Conservation (phyloP, 2,329 filamentous ascomycete genomes). For the Macroventuria anomochaeta region DNA sequence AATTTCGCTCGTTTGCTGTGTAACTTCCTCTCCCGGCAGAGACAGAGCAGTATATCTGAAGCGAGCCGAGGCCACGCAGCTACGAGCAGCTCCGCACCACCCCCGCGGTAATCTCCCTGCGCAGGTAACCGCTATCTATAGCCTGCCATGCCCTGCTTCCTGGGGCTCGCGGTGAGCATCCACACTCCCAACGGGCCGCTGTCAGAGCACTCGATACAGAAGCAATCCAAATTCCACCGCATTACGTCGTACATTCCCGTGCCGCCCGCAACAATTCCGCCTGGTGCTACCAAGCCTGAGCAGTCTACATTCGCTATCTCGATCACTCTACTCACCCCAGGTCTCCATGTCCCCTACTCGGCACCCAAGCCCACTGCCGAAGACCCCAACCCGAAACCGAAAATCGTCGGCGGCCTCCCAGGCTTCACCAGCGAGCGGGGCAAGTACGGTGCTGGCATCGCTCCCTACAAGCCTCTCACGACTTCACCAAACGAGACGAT, state of each 20-base stretch:
- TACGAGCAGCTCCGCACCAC: slow-evolving; percentile 16
- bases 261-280: slow-evolving; percentile 78
- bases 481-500: slow-evolving; percentile 95
- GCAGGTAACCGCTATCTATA: slow-evolving; percentile 12
- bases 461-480: slow-evolving; percentile 90
- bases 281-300: slow-evolving; percentile 75
- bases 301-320: slow-evolving; percentile 97
- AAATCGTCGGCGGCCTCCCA: slow-evolving; percentile 76
- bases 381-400: slow-evolving; percentile 81
- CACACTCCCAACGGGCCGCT: slow-evolving; percentile 82
- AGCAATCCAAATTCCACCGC: slow-evolving; percentile 85
- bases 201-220: slow-evolving; percentile 92
- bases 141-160: slow-evolving; percentile 86
- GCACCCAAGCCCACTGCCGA: slow-evolving; percentile 78
- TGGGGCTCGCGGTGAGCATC: slow-evolving; percentile 97
- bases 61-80: slow-evolving; percentile 32
- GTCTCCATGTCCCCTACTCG: slow-evolving; percentile 89
- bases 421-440: slow-evolving; percentile 60
- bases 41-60: slow-evolving; percentile 13
- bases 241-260: slow-evolving; percentile 98
- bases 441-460: slow-evolving; percentile 65
- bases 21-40: slow-evolving; percentile 16
- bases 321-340: slow-evolving; percentile 90
- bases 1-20: slow-evolving; percentile 23
- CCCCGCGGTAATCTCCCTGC: slow-evolving; percentile 29